phyloP scores from a whole-genome alignment of 225 moss, liverwort and hornwort genomes.

The Asterella californica region DNA sequence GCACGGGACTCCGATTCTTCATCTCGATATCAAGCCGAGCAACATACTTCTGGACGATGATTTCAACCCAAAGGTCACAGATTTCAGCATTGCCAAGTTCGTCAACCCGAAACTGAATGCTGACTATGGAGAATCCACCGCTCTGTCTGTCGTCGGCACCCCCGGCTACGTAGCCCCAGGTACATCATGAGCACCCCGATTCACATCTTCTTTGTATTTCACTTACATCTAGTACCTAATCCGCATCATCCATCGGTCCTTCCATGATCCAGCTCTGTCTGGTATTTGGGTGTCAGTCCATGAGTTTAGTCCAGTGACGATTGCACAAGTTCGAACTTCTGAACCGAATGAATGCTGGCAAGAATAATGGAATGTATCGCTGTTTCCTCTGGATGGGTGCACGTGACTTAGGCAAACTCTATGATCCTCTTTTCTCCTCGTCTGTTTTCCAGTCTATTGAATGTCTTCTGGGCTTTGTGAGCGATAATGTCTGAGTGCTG shows the following conservation, averaged over 20 bases:
- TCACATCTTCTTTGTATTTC: not conserved
- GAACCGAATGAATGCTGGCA: not conserved
- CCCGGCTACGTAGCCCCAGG: constrained; percentile 15
- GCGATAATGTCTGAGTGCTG: not conserved
- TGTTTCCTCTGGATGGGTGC: not conserved
- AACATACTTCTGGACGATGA: constrained; percentile 58
- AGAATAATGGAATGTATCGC: not conserved
- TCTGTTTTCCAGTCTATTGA: not conserved
- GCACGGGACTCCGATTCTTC: constrained; percentile 47
- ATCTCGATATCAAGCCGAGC: constrained; percentile 62
- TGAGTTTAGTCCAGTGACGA: no score
- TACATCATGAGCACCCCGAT: not conserved
- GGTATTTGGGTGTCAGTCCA: not conserved
- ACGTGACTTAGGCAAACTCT: not conserved
- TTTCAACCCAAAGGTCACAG: constrained; percentile 53
- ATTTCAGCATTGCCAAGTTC: constrained; percentile 56
- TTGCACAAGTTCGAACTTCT: no score
- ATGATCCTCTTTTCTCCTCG: not conserved
- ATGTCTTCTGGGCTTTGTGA: not conserved
- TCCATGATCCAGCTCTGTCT: not conserved
- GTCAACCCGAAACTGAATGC: constrained; percentile 2
- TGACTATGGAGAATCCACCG: constrained; percentile 11
- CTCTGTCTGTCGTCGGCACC: constrained; percentile 9
- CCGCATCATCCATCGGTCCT: no score
- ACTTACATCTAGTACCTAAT: not conserved